phyloP scores from a whole-genome alignment of 2,329 filamentous ascomycete species.

The Alternaria viburni region DNA sequence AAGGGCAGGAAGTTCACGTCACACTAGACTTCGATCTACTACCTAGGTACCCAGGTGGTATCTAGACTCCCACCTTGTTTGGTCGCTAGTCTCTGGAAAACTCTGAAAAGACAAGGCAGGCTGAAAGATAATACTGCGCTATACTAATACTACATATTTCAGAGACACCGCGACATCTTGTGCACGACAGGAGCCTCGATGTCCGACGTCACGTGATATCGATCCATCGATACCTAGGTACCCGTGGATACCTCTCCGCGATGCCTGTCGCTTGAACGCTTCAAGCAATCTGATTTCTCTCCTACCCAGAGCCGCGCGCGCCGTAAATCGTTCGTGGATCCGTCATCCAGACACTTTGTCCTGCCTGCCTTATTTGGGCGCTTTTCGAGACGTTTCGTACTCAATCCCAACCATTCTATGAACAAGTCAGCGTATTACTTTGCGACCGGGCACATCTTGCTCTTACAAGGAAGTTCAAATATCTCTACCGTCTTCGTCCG shows the following conservation, averaged over 20 bases:
- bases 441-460: background rate
- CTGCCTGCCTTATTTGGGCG: background rate
- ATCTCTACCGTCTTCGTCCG: background rate
- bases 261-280: background rate
- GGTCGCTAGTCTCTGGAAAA: background rate
- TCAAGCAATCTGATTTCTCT: accelerated
- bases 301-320: background rate
- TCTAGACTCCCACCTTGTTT: background rate
- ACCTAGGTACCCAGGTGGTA: background rate
- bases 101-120: background rate
- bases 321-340: background rate
- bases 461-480: conserved; percentile 4
- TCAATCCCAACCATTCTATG: background rate
- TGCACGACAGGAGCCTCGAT: background rate
- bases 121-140: background rate
- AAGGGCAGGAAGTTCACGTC: background rate
- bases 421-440: background rate
- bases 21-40: background rate
- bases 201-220: background rate
- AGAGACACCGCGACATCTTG: background rate
- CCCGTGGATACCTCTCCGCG: background rate
- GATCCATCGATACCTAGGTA: background rate
- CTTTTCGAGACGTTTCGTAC: background rate
- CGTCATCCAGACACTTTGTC: background rate
- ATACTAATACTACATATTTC: background rate